Evolutionary conservation across 768 basidiomycete species (phyloP).

Genomic region (Tricholoma saponaceum): DNA sequence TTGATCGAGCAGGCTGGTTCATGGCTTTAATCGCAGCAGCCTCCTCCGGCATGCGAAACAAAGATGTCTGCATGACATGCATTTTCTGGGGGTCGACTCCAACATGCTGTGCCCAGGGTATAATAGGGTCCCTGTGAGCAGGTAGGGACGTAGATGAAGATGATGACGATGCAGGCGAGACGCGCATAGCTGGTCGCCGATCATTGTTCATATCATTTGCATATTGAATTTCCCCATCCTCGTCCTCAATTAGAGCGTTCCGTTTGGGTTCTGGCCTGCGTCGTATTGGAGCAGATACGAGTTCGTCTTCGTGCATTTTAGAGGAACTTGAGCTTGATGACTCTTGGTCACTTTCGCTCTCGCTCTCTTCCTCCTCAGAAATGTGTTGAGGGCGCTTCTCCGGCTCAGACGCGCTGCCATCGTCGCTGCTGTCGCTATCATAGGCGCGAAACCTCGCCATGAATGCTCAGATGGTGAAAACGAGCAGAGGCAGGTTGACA

Average conservation of each 20-base stretch:
- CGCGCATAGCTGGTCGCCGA: slow-evolving; percentile 17
- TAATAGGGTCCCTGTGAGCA: slow-evolving; percentile 40
- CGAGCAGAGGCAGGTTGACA: slow-evolving; percentile 1
- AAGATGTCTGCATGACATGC: slow-evolving; percentile 89
- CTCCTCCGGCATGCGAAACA: slow-evolving; percentile 78
- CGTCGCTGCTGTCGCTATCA: slow-evolving; percentile 55
- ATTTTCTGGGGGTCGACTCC: slow-evolving; percentile 85
- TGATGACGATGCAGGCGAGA: slow-evolving; percentile 27
- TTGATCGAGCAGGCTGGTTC: slow-evolving; percentile 36
- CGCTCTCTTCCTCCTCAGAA: slow-evolving; percentile 28
- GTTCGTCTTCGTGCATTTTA: slow-evolving; percentile 51
- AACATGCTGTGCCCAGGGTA: slow-evolving; percentile 68
- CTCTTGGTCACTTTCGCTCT: slow-evolving; percentile 34
- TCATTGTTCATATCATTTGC: slow-evolving; percentile 36
- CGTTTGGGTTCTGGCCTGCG: slow-evolving; percentile 22
- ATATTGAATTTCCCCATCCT: slow-evolving; percentile 45
- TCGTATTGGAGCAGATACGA: slow-evolving; percentile 23
- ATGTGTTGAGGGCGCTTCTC: slow-evolving; percentile 17
- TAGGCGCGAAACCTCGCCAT: slow-evolving; percentile 73
- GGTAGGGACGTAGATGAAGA: slow-evolving; percentile 31
- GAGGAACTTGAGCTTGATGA: slow-evolving; percentile 33
- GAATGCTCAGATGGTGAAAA: not conserved
- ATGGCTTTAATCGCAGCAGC: slow-evolving; percentile 58
- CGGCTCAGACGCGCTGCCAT: slow-evolving; percentile 27
- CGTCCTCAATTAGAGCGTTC: slow-evolving; percentile 51